These are phyloP conservation scores for Coprinopsis marcescibilis DNA, from an alignment of 768 basidiomycete species.

Conservation along the genomic window DNA sequence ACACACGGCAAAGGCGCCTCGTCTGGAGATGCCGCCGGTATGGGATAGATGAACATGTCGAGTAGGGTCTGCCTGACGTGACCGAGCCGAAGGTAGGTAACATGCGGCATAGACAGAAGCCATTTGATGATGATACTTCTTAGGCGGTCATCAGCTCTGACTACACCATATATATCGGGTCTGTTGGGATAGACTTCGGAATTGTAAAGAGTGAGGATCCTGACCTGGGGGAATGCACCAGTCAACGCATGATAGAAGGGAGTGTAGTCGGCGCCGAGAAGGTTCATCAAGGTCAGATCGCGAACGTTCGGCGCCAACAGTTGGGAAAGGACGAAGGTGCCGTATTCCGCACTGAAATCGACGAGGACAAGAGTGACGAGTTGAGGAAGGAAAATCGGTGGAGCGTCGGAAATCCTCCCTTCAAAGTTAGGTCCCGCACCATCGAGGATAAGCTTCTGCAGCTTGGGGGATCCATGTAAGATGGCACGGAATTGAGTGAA, in stretches of 20 bases:
- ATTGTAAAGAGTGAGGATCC: slow-evolving; percentile 47
- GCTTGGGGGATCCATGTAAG: slow-evolving; percentile 39
- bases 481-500: slow-evolving; percentile 48
- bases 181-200: slow-evolving; percentile 26
- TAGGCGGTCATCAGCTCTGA: neutral
- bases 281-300: slow-evolving; percentile 52
- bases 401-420: slow-evolving; percentile 6
- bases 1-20: slow-evolving; percentile 35
- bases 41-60: slow-evolving; percentile 42
- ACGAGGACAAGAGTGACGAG: slow-evolving; percentile 53
- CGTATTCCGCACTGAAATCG: slow-evolving; percentile 46
- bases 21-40: slow-evolving; percentile 7
- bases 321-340: slow-evolving; percentile 38
- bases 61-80: slow-evolving; percentile 37
- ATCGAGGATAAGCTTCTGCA: slow-evolving; percentile 55
- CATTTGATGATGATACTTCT: slow-evolving; percentile 36
- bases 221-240: slow-evolving; percentile 44
- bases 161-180: slow-evolving; percentile 15
- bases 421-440: slow-evolving; percentile 50
- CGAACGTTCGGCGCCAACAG: slow-evolving; percentile 53
- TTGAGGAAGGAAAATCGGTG: slow-evolving; percentile 41
- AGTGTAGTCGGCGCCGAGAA: slow-evolving; percentile 46
- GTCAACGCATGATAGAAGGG: slow-evolving; percentile 42
- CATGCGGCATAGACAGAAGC: slow-evolving; percentile 52
- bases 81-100: slow-evolving; percentile 47